Evolutionary conservation across 1,139 yeast species (phyloP).

Genomic region (Sugiyamaella novakii): DNA sequence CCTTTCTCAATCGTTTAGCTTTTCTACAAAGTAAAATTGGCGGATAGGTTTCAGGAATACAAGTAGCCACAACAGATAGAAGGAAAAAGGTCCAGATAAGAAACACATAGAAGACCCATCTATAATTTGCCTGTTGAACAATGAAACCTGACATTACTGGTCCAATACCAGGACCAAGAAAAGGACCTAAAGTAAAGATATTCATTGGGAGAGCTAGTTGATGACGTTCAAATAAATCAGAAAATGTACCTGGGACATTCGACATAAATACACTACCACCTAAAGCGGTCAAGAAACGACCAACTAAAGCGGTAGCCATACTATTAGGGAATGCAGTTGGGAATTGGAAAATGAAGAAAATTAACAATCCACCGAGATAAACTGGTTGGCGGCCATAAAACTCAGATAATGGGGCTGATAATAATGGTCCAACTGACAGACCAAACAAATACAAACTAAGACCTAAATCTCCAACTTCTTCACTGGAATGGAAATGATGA

Average conservation of each 20-base stretch:
- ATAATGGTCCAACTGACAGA: slow-evolving; percentile 66
- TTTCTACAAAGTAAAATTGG: slow-evolving; percentile 62
- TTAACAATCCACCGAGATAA: slow-evolving; percentile 57
- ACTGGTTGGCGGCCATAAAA: slow-evolving; percentile 70
- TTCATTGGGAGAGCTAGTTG: slow-evolving; percentile 72
- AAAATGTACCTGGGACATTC: slow-evolving; percentile 75
- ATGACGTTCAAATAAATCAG: slow-evolving; percentile 61
- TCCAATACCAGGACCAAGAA: slow-evolving; percentile 74
- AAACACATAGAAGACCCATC: slow-evolving; percentile 65
- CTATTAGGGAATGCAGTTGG: slow-evolving; percentile 68
- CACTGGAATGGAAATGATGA: slow-evolving; percentile 53
- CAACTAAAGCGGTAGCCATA: slow-evolving; percentile 61
- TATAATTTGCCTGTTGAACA: slow-evolving; percentile 53
- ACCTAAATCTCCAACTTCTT: slow-evolving; percentile 62
- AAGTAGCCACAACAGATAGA: slow-evolving; percentile 54
- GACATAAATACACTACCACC: slow-evolving; percentile 71
- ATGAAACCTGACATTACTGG: slow-evolving; percentile 72
- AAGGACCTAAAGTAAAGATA: slow-evolving; percentile 69
- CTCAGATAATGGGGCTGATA: slow-evolving; percentile 76
- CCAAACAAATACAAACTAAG: slow-evolving; percentile 72
- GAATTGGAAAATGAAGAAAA: slow-evolving; percentile 63
- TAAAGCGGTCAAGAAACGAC: slow-evolving; percentile 68
- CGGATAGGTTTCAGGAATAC: slow-evolving; percentile 73
- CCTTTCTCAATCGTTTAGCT: slow-evolving; percentile 58
- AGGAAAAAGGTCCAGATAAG: slow-evolving; percentile 66